Evolutionary conservation across 306 rosid species (phyloP), one percentile per base, ranked within the genome.

Genomic region (Quercus robur): DNA sequence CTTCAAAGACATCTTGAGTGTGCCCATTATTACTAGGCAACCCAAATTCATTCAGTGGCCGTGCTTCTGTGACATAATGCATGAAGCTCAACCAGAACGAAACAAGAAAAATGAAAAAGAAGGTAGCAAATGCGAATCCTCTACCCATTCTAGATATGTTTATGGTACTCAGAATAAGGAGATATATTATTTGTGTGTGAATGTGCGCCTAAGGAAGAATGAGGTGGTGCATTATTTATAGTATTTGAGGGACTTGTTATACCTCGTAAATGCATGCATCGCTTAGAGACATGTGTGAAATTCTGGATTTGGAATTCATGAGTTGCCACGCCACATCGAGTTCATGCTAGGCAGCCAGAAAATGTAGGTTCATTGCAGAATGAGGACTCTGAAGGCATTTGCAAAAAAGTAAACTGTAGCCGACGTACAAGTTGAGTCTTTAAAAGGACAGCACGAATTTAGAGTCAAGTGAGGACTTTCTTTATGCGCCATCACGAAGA

Each of bases 21-120:
- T 56, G 78, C 77, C 66, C 26, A 35, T 25, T 12, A 58, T 55
- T 67, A 13, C 9, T 56, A 61, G 51, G 72, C 25, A 75, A 26
- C 68, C 76, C 77, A 31, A 71, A 70, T 19, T 74, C 71, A 74
- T 77, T 84, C 2, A 85, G 54, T 69, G 86, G 82, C 51, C 89
- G 74, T 59, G 91, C 81, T 72, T 67, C 75, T 86, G 56, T 19
- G 12, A 18, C 30, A 12, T 58, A 1, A 62, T 58, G 59, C 23
- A 15, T 52, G 49, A 70, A 70, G 81, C 63, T 56, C 10, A 78
- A 20, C 70, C 78, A 71, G 26, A 71, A 76, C 57, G 83, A 77
- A 78, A 66, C 26, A 17, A 84, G 30, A 51, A 83, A 20, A 70
- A 84, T 17, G 25, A 71, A 66, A 31, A 74, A 70, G 17, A 83